These are phyloP conservation scores for Phytopythium sindhum DNA, from an alignment of 352 stramenopile species.

Conservation along the genomic window DNA sequence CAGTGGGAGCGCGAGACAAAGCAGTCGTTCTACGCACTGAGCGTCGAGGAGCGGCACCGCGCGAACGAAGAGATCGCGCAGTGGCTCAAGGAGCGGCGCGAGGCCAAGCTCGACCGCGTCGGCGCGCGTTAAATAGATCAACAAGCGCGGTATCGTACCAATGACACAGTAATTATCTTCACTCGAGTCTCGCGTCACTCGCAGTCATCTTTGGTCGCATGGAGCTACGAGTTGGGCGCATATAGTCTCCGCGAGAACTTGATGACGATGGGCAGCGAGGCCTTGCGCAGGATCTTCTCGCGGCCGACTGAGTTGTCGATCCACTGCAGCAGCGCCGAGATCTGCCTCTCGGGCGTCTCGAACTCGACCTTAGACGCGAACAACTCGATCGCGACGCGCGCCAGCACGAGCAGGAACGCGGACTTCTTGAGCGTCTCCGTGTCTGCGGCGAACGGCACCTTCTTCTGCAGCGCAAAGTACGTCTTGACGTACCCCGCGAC, in stretches of 20 bases:
- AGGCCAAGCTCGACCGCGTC: slow-evolving; percentile 2
- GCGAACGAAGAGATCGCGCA: slow-evolving; percentile 70
- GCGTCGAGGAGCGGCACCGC: slow-evolving; percentile 43
- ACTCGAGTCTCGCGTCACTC: background rate
- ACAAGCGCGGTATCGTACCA: background rate
- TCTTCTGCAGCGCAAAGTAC: slow-evolving; percentile 57
- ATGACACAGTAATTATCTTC: slow-evolving; percentile 1
- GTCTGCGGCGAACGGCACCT: slow-evolving; percentile 48
- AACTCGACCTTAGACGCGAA: slow-evolving; percentile 61
- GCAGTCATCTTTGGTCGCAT: background rate
- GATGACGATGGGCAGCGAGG: slow-evolving; percentile 62
- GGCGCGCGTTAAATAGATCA: background rate
- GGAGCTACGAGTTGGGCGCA: slow-evolving; percentile 1
- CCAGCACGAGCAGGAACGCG: slow-evolving; percentile 60
- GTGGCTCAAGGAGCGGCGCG: slow-evolving; percentile 34
- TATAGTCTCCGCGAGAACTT: slow-evolving; percentile 76
- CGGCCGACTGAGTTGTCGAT: slow-evolving; percentile 67
- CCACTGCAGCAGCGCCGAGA: slow-evolving; percentile 73
- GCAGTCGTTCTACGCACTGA: slow-evolving; percentile 71
- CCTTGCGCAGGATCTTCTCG: slow-evolving; percentile 67
- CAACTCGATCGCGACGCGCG: slow-evolving; percentile 63
- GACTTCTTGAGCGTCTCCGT: slow-evolving; percentile 70
- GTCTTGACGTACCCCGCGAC: slow-evolving; percentile 53
- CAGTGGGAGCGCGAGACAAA: slow-evolving; percentile 72
- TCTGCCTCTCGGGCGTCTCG: slow-evolving; percentile 68